Base-by-base conservation (phyloP, 495 filamentous ascomycete species). In the Aspergillus carlsbadensis region DNA sequence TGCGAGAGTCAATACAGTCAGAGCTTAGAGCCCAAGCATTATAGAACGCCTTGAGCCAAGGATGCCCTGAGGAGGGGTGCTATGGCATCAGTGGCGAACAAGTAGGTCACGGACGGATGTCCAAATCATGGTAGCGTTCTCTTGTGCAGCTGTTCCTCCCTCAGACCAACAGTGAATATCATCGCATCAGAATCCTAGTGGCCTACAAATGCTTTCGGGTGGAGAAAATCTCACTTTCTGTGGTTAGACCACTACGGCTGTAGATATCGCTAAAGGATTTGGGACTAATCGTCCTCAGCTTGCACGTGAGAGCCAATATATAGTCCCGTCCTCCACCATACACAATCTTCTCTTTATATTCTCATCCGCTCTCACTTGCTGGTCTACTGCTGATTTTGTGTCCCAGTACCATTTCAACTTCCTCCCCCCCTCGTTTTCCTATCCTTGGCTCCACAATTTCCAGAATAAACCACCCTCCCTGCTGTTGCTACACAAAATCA, bases 301-400 rank as follows among this genome's bases (percentile, higher is more conserved):
- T 43, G 41, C 41, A 43, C 41, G 41, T 43, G 41, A 42, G 39
- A 43, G 41, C 41, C 41, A 43, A 10, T 43, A 43, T 52, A 29
- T 49, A 49, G 10, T 34, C 21, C 26, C 22, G n/a, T 26, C n/a
- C 15, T 14, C 41, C 21, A 17, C 35, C 26, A 29, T 29, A 43
- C 41, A 24, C 41, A 43, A n/a, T 53, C 37, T 20, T 21, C 37
- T 8, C 20, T 44, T 42, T 24, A 46, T 21, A n/a, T 14, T 20
- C 24, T 36, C 24, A 18, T 24, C 17, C 37, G 14, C 3, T 29
- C 26, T 29, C 26, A 8, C 26, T 3, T 4, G 26, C 8, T 29
- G 4, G 8, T 29, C 26, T 29, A 29, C 8, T 29, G 3, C 8
- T 8, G 26, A 29, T 29, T 29, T 29, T n/a, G n/a, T n/a, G n/a